Base-by-base conservation (phyloP, 2,329 filamentous ascomycete species). In the Fusarium sp. region DNA sequence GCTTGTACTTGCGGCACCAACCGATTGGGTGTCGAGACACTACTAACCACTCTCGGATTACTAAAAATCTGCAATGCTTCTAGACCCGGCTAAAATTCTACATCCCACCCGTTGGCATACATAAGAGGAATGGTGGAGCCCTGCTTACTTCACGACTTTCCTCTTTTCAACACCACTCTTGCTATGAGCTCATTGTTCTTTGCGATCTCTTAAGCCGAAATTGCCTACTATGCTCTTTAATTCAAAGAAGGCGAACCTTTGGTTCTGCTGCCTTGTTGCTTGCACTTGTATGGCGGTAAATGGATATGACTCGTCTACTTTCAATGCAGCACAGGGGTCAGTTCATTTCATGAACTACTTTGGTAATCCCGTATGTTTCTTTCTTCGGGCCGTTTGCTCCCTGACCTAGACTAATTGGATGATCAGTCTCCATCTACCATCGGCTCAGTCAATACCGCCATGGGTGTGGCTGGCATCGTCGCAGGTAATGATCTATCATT, bases 291-390 rank as follows among this genome's bases (percentile, higher is more conserved):
- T 59, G 57, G 57, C 57, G 20, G 57, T 59, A 22, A 30, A 59
- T 2, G 57, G 57, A 1, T 59, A 59, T 59, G 57, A 59, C 14
- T 59, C 57, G 9, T 59, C 57, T 14, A 59, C 57, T 13, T 59
- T 59, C 24, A 59, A 59, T 16, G 57, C 57, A 3, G 57, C 20
- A 7, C 57, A 57, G 13, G 57, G 57, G 20, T 59, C 57, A 22
- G 49, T 46, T 25, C 57, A 59, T 46, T 59, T 59, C 51, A 59
- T 59, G 57, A 57, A 57, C 51, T 59, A 59, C 57, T 59, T 59
- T 11, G 25, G 42, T 9, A 46, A 59, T 20, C 57, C 57, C 20
- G 57, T 59, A 59, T 30, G 51, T 18, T 46, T 9, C 30, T 20
- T 12, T 24, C 29, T 6, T 12, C 14, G 37, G 1, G 3, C 12